Percentiles rank a stretch among this genome's conserved stretches.
Evolutionary conservation across 768 basidiomycete genomes (phyloP).

Genomic region (Cystofilobasidium capitatum): DNA sequence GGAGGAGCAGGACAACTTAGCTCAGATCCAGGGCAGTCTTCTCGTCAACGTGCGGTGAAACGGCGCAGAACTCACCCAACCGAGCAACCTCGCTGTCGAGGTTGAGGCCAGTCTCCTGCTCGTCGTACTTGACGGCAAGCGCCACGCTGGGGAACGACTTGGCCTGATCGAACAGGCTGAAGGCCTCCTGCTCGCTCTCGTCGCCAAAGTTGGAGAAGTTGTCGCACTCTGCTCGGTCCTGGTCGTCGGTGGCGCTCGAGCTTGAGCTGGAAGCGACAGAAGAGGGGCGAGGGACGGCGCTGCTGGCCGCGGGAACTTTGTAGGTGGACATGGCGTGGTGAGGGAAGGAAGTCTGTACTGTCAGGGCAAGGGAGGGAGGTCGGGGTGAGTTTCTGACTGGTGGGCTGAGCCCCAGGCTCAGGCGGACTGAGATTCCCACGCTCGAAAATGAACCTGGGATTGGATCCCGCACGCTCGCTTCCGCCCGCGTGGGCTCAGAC

Average conservation of each 20-base stretch:
- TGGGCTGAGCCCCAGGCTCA: too few relatives aligned
- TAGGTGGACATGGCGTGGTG: too few relatives aligned
- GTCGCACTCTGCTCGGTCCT: slow-evolving; percentile 14
- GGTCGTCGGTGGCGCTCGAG: slow-evolving; percentile 9
- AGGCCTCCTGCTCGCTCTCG: slow-evolving; percentile 35
- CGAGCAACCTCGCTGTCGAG: slow-evolving; percentile 47
- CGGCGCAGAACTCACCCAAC: slow-evolving; percentile 47
- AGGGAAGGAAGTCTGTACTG: too few relatives aligned
- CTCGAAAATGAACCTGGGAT: too few relatives aligned
- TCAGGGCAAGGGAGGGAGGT: too few relatives aligned
- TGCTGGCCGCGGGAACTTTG: too few relatives aligned
- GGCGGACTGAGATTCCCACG: too few relatives aligned
- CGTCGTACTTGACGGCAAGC: slow-evolving; percentile 57
- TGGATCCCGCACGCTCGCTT: too few relatives aligned
- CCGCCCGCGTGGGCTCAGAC: too few relatives aligned
- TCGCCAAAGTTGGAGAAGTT: slow-evolving; percentile 28
- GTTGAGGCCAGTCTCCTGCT: slow-evolving; percentile 53
- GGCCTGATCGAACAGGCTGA: slow-evolving; percentile 44
- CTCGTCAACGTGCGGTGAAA: slow-evolving; percentile 9
- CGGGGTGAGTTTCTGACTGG: too few relatives aligned
- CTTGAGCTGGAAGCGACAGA: not conserved
- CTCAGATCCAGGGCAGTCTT: slow-evolving; percentile 14
- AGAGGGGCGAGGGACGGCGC: not conserved
- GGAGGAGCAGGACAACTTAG: slow-evolving; percentile 10
- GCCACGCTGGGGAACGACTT: slow-evolving; percentile 51